A percentile compares a stretch with the other conserved stretches of the same genome.
phyloP scores from a whole-genome alignment of 2,329 filamentous ascomycete genomes.

The Aurifilum marmelostoma region DNA sequence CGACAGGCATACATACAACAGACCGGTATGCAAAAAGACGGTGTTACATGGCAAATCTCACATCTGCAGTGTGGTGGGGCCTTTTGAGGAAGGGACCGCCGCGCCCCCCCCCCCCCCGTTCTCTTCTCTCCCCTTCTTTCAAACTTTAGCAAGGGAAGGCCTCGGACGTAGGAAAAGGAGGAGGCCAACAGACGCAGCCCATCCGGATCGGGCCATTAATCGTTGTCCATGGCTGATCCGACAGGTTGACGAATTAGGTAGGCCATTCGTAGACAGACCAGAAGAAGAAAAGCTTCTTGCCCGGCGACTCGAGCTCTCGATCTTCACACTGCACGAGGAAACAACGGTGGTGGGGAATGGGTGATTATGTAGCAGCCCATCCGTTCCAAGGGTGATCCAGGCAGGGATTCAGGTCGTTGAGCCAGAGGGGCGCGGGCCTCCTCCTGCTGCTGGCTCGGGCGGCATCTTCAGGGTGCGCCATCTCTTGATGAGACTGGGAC shows the following conservation, averaged over 20 bases:
- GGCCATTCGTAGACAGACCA: neutral
- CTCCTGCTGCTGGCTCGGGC: neutral
- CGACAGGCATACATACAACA: neutral
- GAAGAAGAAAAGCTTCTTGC: neutral
- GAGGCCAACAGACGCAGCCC: neutral
- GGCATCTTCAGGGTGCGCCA: conserved; percentile 2
- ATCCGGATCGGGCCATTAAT: neutral
- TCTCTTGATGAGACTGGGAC: neutral
- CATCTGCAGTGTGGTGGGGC: neutral
- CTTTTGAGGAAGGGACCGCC: neutral
- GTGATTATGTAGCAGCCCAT: neutral
- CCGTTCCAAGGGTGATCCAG: conserved; percentile 2
- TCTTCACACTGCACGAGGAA: neutral
- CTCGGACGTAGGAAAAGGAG: neutral
- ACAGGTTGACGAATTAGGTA: neutral
- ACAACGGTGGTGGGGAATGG: neutral
- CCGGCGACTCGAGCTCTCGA: neutral
- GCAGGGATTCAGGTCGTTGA: neutral
- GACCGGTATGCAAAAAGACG: neutral
- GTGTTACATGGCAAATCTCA: neutral
- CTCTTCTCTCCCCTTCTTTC: neutral
- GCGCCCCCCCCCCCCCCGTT: neutral
- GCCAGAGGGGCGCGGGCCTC: neutral
- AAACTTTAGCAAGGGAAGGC: neutral
- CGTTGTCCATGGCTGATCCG: neutral